Conservation (phyloP, 2,329 filamentous ascomycete genomes). For the Beauveria medogensis region DNA sequence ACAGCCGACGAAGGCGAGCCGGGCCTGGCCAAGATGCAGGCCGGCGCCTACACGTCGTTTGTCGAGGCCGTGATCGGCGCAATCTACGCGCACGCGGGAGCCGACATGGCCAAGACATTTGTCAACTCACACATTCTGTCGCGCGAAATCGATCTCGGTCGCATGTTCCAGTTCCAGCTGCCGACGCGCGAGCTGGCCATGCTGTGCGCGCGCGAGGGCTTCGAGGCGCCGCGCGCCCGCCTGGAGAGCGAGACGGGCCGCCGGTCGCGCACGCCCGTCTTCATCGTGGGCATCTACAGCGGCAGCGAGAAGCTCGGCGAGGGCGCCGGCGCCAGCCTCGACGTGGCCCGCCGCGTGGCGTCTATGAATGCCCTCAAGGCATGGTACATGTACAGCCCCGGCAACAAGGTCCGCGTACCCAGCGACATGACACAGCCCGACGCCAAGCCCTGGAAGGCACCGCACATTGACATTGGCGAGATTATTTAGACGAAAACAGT, state of each 20-base stretch:
- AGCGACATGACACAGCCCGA: constrained; percentile 59
- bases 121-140: constrained; percentile 77
- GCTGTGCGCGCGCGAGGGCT: constrained; percentile 82
- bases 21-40: constrained; percentile 60
- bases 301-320: constrained; percentile 88
- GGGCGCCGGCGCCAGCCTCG: constrained; percentile 69
- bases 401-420: constrained; percentile 53
- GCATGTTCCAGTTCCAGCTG: constrained; percentile 74
- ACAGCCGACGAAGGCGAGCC: constrained; percentile 22
- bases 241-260: constrained; percentile 88
- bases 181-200: constrained; percentile 77
- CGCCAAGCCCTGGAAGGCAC: constrained; percentile 56
- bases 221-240: constrained; percentile 77
- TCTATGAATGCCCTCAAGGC: constrained; percentile 79
- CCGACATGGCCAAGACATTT: constrained; percentile 71
- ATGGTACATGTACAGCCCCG: constrained; percentile 93
- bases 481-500: constrained; percentile 39
- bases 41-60: constrained; percentile 64
- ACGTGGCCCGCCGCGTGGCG: constrained; percentile 70
- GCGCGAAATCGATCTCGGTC: constrained; percentile 65
- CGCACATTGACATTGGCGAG: constrained; percentile 64
- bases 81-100: constrained; percentile 77
- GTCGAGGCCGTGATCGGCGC: constrained; percentile 78
- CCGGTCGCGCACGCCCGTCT: constrained; percentile 76
- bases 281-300: constrained; percentile 87